Evolutionary conservation across 148 eudicot species (phyloP), one percentile per base, ranked within the genome.

Genomic region (Camellia sinensis): DNA sequence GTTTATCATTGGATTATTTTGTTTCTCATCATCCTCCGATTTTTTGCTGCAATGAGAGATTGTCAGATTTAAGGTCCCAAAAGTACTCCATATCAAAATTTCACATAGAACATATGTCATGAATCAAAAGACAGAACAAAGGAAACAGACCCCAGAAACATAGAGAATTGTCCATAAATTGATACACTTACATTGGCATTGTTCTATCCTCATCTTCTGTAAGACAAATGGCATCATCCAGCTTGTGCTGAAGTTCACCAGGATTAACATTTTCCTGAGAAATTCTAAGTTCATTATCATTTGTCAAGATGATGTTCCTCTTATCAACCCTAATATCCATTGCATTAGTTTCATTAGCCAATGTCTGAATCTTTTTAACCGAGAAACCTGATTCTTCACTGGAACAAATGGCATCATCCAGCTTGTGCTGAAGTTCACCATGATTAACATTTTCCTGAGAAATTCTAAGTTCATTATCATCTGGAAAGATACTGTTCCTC

Each of bases 1-100:
- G 61, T 83, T 82, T 53, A 68, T 78, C 70, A 75, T 57, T 61
- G 79, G 76, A 72, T 48, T 75, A 57, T 75, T 74, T 79, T 54
- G 62, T 64, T 74, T 93, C 63, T 29, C 78, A 63, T 78, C 83
- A 73, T 78, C 88, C 62, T 61, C 78, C 48, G 71, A 78, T 45
- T 79, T 84, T 59, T 82, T 87, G 84, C 94, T 92, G 92, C 83
- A 81, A 85, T 48, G 45, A 69, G 44, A 76, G 7, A 82, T 43
- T 4, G 67, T 67, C 18, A 50, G 19, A 21, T 10, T 21, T 60
- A 62, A 67, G 10, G 37, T 43, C 11, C 41, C 59, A 12, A 7
- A 29, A 29, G 37, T 29, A 29, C 37, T 40, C 53, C 5, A 1
- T 17, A 40, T 52, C 80, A 78, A 22, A 78, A 37, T 59, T 66